Conservation (phyloP, 495 filamentous ascomycete genomes). For the Lasiosphaeria ovina region DNA sequence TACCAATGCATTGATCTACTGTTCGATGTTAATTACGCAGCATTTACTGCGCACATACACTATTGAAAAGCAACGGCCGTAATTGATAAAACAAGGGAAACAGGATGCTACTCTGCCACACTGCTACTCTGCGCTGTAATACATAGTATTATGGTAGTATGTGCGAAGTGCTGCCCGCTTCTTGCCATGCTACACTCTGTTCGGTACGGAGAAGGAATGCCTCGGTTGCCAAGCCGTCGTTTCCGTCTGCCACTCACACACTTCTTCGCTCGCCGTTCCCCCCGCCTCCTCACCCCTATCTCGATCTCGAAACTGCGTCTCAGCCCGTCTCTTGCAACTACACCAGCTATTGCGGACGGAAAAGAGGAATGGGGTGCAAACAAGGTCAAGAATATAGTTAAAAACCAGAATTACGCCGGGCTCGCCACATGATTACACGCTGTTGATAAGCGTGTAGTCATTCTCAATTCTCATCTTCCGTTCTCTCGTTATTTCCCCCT, state of each 20-base stretch:
- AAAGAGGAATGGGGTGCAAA: too few species aligned
- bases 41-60: background rate
- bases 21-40: constrained; percentile 20
- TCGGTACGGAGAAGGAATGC: background rate
- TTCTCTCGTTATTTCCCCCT: too few species aligned
- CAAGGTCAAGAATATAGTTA: too few species aligned
- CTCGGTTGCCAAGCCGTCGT: background rate
- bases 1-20: constrained; percentile 9
- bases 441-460: too few species aligned
- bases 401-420: too few species aligned
- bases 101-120: constrained; percentile 6
- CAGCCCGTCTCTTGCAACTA: too few species aligned
- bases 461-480: too few species aligned
- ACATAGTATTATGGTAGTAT: too few species aligned
- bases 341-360: too few species aligned
- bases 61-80: constrained; percentile 8
- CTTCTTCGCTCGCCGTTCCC: background rate
- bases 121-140: background rate
- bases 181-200: background rate
- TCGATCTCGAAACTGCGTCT: background rate
- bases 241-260: background rate
- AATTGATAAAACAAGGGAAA: background rate
- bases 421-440: too few species aligned
- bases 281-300: background rate
- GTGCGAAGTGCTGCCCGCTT: too few species aligned